Evolutionary conservation across 805 yeast genomes (phyloP).

Genomic region (Wickerhamomyces chambardii): DNA sequence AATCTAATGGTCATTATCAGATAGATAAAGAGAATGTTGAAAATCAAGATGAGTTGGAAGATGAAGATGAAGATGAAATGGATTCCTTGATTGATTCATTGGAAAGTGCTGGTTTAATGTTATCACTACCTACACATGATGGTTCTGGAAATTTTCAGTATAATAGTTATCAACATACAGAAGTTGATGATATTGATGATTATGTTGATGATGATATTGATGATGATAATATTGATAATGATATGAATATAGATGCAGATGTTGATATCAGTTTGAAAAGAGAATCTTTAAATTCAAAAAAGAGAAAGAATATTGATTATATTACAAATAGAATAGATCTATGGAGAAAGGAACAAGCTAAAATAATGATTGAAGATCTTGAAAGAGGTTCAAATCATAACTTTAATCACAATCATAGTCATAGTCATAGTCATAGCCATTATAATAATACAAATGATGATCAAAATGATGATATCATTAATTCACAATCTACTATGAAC

Average conservation of each 20-base stretch:
- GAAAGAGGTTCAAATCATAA: not conserved
- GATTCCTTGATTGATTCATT: conserved; percentile 18
- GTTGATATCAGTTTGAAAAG: too few species aligned
- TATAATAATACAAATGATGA: too few species aligned
- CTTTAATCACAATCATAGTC: too few species aligned
- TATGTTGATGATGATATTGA: too few species aligned
- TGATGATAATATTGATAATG: not conserved
- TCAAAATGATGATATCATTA: too few species aligned
- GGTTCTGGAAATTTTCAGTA: conserved; percentile 8
- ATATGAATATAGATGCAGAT: too few species aligned
- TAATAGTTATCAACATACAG: not conserved
- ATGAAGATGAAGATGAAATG: conserved; percentile 11
- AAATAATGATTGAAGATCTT: conserved; percentile 11
- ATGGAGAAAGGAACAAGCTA: conserved; percentile 20
- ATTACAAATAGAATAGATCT: conserved; percentile 16
- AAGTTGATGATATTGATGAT: conserved; percentile 2
- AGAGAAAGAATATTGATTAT: conserved; percentile 9
- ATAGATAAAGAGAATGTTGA: too few species aligned
- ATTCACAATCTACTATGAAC: too few species aligned
- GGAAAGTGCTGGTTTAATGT: conserved; percentile 5
- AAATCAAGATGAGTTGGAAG: not conserved
- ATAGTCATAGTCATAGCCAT: too few species aligned
- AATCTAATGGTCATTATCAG: too few species aligned
- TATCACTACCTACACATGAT: conserved; percentile 11
- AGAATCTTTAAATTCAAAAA: too few species aligned